These are phyloP conservation scores for Aspergillus novofumigatus DNA, from an alignment of 2,329 filamentous ascomycete species.

Conservation along the genomic window DNA sequence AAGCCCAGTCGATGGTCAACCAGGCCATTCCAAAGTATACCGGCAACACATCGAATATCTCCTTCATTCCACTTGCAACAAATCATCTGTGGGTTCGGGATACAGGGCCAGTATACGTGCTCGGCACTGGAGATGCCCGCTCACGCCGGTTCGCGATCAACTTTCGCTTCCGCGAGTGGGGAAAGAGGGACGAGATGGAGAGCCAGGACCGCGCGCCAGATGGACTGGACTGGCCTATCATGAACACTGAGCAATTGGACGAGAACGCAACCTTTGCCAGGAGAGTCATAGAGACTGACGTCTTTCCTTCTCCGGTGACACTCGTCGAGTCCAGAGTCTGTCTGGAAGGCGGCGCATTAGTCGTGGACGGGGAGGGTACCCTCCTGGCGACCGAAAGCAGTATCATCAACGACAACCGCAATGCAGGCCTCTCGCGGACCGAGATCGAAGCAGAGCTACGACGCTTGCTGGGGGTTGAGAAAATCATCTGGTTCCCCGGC, in stretches of 20 bases:
- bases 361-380: conserved; percentile 33
- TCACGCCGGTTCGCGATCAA: conserved; percentile 10
- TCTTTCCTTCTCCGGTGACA: conserved; percentile 8
- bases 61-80: conserved; percentile 12
- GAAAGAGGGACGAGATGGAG: conserved; percentile 11
- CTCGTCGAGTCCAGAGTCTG: conserved; percentile 17
- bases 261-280: conserved; percentile 15
- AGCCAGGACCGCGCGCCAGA: conserved; percentile 10
- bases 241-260: conserved; percentile 5
- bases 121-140: conserved; percentile 3
- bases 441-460: conserved; percentile 24
- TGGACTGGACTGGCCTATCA: conserved; percentile 11
- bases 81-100: conserved; percentile 20
- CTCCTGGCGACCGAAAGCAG: conserved; percentile 32
- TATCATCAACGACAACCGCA: conserved; percentile 28
- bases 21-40: conserved; percentile 5
- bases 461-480: conserved; percentile 24
- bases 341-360: conserved; percentile 32
- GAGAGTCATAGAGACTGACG: conserved; percentile 8
- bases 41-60: conserved; percentile 6
- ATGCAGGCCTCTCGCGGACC: conserved; percentile 18
- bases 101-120: conserved; percentile 16
- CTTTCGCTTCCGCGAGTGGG: conserved; percentile 20
- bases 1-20: conserved; percentile 8
- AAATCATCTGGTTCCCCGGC: conserved; percentile 33